Base-by-base conservation (phyloP, 148 eudicot genomes). In the Persicaria maculosa region DNA sequence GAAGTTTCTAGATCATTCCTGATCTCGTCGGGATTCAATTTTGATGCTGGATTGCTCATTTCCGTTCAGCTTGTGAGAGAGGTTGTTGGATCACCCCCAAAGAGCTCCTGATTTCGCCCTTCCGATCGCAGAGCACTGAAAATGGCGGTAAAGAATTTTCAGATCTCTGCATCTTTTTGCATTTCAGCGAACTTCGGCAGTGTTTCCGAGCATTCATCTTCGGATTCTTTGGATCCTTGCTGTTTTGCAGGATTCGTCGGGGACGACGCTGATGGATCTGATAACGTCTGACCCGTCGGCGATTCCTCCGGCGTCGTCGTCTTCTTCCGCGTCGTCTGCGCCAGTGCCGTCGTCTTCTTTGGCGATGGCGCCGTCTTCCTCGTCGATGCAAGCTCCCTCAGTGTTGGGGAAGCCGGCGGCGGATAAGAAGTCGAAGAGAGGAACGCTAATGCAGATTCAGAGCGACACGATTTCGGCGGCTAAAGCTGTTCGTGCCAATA, bases 381-480 rank as follows among this genome's bases (percentile, higher is more conserved):
- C 83, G 10, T 8, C 81, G 59, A 48, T 73, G 58, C 81, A 84
- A 20, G 76, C 85, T 64, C 77, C 85, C 8, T 7, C 83, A 8
- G 77, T 84, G 55, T 69, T 76, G 45, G 88, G 83, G 16, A 86
- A 80, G 45, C 90, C 91, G 59, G 69, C 77, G 16, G n/a, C 83
- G 16, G 97, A 92, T 74, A 86, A 88, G 81, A 92, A 84, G 73
- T 76, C 91, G 16, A 92, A 85, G 89, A 84, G 68, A 77, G 86
- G 81, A 11, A 86, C 96, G 17, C 82, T 96, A 55, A 77, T 85
- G 90, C 97, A 92, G 94, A 90, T 92, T 85, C 99, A 92, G 75
- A 92, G 85, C 68, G 99, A 96, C 57, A 93, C 99, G 2, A 84
- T 96, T 72, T 96, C 99, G 11, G 99, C 94, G 75, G 99, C 99